Base-by-base conservation (phyloP, 768 basidiomycete genomes). In the Rhodosporidiobolus odoratus region DNA sequence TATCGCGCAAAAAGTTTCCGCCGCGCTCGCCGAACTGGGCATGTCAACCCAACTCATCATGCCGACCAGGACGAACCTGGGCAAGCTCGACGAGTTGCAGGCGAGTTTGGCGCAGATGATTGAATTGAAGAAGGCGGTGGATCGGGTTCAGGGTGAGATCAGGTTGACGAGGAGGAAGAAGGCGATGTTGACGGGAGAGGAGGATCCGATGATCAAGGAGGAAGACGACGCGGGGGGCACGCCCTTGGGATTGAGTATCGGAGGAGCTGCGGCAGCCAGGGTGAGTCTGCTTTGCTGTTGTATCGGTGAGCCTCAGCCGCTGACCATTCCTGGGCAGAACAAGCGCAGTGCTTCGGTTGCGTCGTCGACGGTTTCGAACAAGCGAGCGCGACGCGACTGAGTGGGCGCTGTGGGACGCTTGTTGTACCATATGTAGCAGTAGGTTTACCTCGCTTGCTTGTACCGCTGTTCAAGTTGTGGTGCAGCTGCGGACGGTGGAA, bases 81-180 rank as follows among this genome's bases (percentile, higher is more conserved):
- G 84, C 62, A 85, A 85, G 74, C 82, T 93, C 27, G 92, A 96
- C 71, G 82, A 83, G 21, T 80, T 98, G 23, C 76, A 94, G 54
- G 87, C 88, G 8, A 86, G 89, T 5, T 85, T 90, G 1, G 84
- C 84, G 7, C 83, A 85, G 19, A 80, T 97, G 76, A 84, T 95
- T n/a, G 91, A 75, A 34, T n/a, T 71, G 73, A 98, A 97, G 83
- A 88, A 90, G 75, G 82, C 86, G 19, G 85, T 91, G 48, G 95
- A 98, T 78, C 86, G 88, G 78, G 84, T 88, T 6, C 92, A 95
- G 27, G 88, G 89, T 76, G 95, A 98, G 75, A 87, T 92, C 41
- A 81, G 87, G 67, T 84, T 90, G 3, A 76, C 89, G 71, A 87
- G 85, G 77, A 74, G 68, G 60, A 65, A 64, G 62, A 67, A 64